Base-by-base conservation (phyloP, 331 rosid genomes). In the Quercus phellos region DNA sequence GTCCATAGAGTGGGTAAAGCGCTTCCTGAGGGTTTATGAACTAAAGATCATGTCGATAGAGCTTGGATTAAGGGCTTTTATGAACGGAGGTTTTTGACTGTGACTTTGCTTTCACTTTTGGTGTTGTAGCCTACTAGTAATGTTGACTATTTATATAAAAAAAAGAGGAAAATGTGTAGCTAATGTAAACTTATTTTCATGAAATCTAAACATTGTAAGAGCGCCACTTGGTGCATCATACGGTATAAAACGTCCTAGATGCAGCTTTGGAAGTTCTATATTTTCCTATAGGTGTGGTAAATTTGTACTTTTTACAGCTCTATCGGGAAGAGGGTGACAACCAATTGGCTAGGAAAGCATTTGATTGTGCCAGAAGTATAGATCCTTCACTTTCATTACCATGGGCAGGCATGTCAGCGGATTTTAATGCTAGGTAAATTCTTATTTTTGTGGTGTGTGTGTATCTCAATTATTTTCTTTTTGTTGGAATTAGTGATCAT, bases 351-450 rank as follows among this genome's bases (percentile, higher is more conserved):
- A 87, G 84, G 74, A 90, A 88, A 74, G 86, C 96, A 81, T 94
- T 94, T 85, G 97, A 94, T 84, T 91, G 90, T 79, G 89, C 97
- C 61, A 90, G 98, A 81, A 94, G 97, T 79, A 92, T 92, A 70
- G 97, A 94, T 82, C 98, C 98, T 70, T 88, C 90, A 22, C 97
- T 94, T 68, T 90, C 97, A 73, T 79, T 92, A 85, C 97, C 98
- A 22, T 94, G 98, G 98, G 98, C 98, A 55, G 92, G 98, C 92
- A 94, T 94, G 97, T 84, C 98, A 46, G 96, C 93, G 13, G 94
- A 88, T 82, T 88, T 81, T 78, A 77, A 85, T 61, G 32, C 77
- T 24, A 78, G 96, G 98, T 94, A 83, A 74, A 51, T 17, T 83
- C 55, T 63, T 32, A 70, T 79, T 29, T 78, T 67, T 70, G 43